Percentiles rank a stretch among this genome's conserved stretches.
Conservation (phyloP, 306 rosid species). For the Citrullus colocynthis region DNA sequence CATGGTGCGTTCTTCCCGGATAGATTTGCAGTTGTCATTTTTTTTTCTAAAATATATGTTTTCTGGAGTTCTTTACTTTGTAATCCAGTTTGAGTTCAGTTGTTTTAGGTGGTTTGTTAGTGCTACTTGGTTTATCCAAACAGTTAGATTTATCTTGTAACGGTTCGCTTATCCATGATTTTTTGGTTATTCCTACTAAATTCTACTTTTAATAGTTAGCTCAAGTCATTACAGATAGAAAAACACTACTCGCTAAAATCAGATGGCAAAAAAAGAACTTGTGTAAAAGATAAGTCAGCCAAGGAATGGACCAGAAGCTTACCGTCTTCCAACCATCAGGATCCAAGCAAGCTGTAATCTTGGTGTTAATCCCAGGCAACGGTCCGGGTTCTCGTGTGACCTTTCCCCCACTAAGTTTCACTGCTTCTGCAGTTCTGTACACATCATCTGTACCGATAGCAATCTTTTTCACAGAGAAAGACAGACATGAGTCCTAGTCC, state of each 20-base stretch:
- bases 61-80: background rate
- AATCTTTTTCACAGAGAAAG: slow-evolving; percentile 29
- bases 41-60: background rate
- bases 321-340: slow-evolving; percentile 99
- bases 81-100: background rate
- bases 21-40: background rate
- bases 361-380: slow-evolving; percentile 63
- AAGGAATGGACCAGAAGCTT: slow-evolving; percentile 12
- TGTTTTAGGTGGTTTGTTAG: background rate
- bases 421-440: slow-evolving; percentile 82
- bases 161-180: background rate
- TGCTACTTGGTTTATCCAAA: background rate
- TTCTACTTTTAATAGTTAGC: background rate
- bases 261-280: background rate
- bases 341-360: slow-evolving; percentile 83
- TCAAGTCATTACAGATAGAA: background rate
- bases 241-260: background rate
- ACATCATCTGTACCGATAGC: slow-evolving; percentile 92
- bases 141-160: background rate
- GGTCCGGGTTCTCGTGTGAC: slow-evolving; percentile 84
- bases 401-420: slow-evolving; percentile 77
- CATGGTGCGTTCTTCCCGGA: background rate
- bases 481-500: background rate
- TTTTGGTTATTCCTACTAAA: background rate
- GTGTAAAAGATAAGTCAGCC: background rate